A percentile compares a stretch with the other conserved stretches of the same genome.
Evolutionary conservation across 768 basidiomycete genomes (phyloP).

Genomic region (Psilocybe subaeruginosa): DNA sequence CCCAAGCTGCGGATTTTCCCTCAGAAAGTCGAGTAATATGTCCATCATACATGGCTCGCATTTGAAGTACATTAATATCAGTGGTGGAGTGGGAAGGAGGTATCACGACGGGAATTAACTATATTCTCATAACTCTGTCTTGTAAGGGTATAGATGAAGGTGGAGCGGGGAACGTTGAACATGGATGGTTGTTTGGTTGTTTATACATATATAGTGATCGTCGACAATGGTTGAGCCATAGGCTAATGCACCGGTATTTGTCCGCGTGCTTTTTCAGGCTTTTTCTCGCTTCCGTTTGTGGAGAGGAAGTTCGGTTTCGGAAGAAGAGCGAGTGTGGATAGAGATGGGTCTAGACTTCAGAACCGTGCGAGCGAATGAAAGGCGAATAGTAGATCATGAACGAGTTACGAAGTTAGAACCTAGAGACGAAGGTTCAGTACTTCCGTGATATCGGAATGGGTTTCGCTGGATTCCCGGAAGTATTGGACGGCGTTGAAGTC

Average conservation of each 20-base stretch:
- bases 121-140: not conserved
- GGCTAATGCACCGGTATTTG: not conserved
- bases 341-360: not conserved
- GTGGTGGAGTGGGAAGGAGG: not conserved
- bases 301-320: not conserved
- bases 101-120: not conserved
- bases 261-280: not conserved
- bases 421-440: not conserved
- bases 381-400: not conserved
- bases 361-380: not conserved
- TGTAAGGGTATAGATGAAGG: not conserved
- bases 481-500: not conserved
- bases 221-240: not conserved
- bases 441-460: conserved; percentile 12
- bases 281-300: not conserved
- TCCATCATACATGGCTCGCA: not conserved
- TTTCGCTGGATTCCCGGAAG: conserved; percentile 4
- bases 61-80: not conserved
- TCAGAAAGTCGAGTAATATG: not conserved
- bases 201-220: conserved; percentile 1
- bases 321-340: not conserved
- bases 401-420: not conserved
- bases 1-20: not conserved
- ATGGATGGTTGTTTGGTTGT: not conserved
- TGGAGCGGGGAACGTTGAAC: not conserved